phyloP scores from a whole-genome alignment of 345 rosid genomes.

The Conringia planisiliqua region DNA sequence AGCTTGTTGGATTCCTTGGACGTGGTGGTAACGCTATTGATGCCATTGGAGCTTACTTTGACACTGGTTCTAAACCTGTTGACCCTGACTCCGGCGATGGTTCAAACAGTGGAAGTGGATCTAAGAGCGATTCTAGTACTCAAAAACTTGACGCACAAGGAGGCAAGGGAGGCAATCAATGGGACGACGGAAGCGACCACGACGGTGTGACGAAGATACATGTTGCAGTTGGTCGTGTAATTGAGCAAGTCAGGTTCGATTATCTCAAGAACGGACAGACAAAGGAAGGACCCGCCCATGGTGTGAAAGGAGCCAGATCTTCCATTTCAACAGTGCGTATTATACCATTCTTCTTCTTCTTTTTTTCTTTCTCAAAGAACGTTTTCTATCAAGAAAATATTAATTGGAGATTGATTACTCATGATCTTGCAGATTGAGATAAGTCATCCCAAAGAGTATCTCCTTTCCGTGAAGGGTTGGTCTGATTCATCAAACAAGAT shows the following conservation, averaged over 20 bases:
- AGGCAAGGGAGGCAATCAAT: conserved; percentile 21
- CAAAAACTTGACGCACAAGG: conserved; percentile 16
- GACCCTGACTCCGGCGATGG: too few relatives aligned
- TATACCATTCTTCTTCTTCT: background rate
- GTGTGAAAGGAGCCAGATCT: background rate
- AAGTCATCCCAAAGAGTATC: conserved; percentile 10
- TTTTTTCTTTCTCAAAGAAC: too few relatives aligned
- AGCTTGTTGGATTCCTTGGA: conserved; percentile 21
- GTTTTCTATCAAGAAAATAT: background rate
- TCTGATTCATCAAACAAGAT: conserved; percentile 1
- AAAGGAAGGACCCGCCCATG: background rate
- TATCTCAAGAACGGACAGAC: background rate
- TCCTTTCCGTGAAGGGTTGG: conserved; percentile 1
- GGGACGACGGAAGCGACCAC: conserved; percentile 30
- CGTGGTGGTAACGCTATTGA: conserved; percentile 23
- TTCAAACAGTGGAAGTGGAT: too few relatives aligned
- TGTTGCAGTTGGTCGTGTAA: background rate
- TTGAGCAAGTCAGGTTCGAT: background rate
- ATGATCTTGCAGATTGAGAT: conserved; percentile 18
- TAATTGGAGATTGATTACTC: background rate
- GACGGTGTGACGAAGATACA: conserved; percentile 19
- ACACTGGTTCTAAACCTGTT: too few relatives aligned
- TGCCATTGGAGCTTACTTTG: conserved; percentile 1
- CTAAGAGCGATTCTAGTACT: too few relatives aligned
- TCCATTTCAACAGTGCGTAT: background rate